These are phyloP conservation scores for Xylariaceae sp. DNA, from an alignment of 2,329 filamentous ascomycete genomes.

Conservation along the genomic window DNA sequence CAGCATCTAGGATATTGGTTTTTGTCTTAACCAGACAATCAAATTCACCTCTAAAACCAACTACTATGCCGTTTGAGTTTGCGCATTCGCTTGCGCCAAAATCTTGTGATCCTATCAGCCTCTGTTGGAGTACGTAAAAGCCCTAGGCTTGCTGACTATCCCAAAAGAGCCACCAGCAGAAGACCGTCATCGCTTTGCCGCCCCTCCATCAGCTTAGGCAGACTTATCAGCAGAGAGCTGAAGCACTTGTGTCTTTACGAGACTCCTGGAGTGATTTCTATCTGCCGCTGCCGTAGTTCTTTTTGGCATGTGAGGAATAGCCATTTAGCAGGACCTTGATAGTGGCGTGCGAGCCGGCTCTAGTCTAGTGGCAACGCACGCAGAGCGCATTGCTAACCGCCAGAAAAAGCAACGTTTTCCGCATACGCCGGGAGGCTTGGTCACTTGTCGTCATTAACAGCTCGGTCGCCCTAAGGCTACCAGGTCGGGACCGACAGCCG, in stretches of 20 bases:
- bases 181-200: slow-evolving; percentile 26
- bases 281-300: not conserved
- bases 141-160: slow-evolving; percentile 19
- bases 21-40: no score
- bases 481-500: slow-evolving; percentile 3
- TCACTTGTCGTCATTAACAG: slow-evolving; percentile 6
- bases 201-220: slow-evolving; percentile 18
- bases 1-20: no score
- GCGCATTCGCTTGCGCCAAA: slow-evolving; percentile 13
- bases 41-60: no score
- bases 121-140: slow-evolving; percentile 17
- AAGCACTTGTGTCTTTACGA: slow-evolving; percentile 5
- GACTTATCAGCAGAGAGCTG: slow-evolving; percentile 7
- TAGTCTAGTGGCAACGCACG: slow-evolving; percentile 8
- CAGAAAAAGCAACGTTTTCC: slow-evolving; percentile 22
- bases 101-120: slow-evolving; percentile 11
- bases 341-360: slow-evolving; percentile 9
- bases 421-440: slow-evolving; percentile 18
- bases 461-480: slow-evolving; percentile 18
- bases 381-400: slow-evolving; percentile 13
- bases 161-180: slow-evolving; percentile 24
- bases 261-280: no score
- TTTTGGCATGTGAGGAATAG: not conserved
- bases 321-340: not conserved
- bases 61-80: slow-evolving; percentile 9